Conservation (phyloP, 225 moss, liverwort and hornwort species). For the Neckera pumila region DNA sequence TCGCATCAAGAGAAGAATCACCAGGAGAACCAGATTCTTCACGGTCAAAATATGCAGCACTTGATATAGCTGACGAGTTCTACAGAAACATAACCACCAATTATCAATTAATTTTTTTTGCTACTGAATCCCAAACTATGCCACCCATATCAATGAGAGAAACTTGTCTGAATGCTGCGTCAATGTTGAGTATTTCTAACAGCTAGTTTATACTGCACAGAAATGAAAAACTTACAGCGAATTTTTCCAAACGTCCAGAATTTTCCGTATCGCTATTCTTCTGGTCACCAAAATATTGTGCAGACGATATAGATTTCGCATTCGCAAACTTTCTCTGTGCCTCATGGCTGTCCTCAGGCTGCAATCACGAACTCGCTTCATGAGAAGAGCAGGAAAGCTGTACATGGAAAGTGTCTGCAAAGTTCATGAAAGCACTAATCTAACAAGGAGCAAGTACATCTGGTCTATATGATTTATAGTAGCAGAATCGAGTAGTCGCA, state of each 20-base stretch:
- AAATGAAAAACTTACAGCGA: constrained; percentile 47
- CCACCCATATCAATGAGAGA: not conserved
- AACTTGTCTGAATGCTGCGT: not conserved
- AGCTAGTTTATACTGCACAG: not conserved
- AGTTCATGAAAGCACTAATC: not conserved
- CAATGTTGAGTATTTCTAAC: not conserved
- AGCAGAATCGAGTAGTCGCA: not conserved
- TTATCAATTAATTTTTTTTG: not conserved
- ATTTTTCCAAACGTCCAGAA: constrained; percentile 79
- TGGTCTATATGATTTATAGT: not conserved
- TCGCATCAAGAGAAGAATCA: constrained; percentile 64
- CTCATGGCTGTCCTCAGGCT: constrained; percentile 81
- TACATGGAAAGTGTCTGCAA: not conserved
- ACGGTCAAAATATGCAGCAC: constrained; percentile 94
- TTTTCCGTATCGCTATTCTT: constrained; percentile 55
- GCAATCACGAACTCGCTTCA: not conserved
- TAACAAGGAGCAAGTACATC: not conserved
- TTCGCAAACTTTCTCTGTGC: constrained; percentile 92
- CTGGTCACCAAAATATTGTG: constrained; percentile 80
- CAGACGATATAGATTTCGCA: constrained; percentile 95
- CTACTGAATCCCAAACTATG: not conserved
- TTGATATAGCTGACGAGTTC: constrained; percentile 93
- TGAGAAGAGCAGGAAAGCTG: not conserved
- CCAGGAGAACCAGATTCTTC: constrained; percentile 52
- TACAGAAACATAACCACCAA: constrained; percentile 15